A percentile compares a stretch with the other conserved stretches of the same genome.
These are phyloP conservation scores for Stachybotrys chlorohalonatus DNA, from an alignment of 2,329 filamentous ascomycete species.

Conservation along the genomic window DNA sequence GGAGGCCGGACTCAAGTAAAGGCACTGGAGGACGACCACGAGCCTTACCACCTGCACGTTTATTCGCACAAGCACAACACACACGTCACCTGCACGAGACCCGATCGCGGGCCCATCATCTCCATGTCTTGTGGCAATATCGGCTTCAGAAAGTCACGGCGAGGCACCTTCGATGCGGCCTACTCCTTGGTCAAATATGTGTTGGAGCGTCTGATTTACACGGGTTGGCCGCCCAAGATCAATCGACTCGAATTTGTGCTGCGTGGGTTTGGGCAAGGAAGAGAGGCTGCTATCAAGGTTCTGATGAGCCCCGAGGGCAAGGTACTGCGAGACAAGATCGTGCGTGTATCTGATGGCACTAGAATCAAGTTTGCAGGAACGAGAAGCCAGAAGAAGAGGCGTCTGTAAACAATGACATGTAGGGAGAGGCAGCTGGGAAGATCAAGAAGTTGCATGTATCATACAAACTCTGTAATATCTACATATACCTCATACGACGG, in stretches of 20 bases:
- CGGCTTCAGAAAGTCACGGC: conserved; percentile 76
- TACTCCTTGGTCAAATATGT: conserved; percentile 84
- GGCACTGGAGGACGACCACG: conserved; percentile 28
- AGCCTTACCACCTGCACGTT: conserved; percentile 81
- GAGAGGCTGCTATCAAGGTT: conserved; percentile 85
- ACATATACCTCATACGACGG: conserved; percentile 11
- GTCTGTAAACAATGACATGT: conserved; percentile 41
- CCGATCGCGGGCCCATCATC: conserved; percentile 70
- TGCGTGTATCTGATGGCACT: conserved; percentile 75
- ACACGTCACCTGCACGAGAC: conserved; percentile 81
- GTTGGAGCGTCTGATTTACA: conserved; percentile 75
- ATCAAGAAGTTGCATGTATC: conserved; percentile 17
- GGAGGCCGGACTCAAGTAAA: conserved; percentile 9
- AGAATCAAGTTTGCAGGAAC: conserved; percentile 93
- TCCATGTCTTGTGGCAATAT: conserved; percentile 78
- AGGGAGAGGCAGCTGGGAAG: conserved; percentile 5
- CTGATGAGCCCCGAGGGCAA: conserved; percentile 79
- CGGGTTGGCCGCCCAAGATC: conserved; percentile 68
- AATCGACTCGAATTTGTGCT: conserved; percentile 69
- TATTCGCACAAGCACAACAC: conserved; percentile 89
- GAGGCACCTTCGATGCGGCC: conserved; percentile 80
- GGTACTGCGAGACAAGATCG: conserved; percentile 63
- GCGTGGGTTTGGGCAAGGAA: conserved; percentile 75
- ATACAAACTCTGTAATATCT: conserved; percentile 22
- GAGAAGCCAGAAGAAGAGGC: conserved; percentile 74